Base-by-base conservation (phyloP, 495 filamentous ascomycete genomes). In the Aspergillus carlsbadensis region DNA sequence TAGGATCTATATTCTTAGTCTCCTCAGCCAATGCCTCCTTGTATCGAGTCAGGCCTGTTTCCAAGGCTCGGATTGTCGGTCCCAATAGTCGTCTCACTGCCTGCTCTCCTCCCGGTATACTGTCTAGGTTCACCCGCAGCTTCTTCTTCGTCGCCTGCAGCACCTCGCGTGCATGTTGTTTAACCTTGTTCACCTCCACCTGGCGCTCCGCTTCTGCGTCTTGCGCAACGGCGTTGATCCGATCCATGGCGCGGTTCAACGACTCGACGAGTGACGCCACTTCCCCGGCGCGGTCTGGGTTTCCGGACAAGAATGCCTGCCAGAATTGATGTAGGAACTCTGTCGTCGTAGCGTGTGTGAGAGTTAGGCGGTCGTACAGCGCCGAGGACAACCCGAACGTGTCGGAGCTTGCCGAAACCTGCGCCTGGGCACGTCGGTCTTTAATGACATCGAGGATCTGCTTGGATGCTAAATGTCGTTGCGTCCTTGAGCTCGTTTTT, bases 301-400 rank as follows among this genome's bases (percentile, higher is more conserved):
- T 88, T 2, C 90, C 91, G 0, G 92, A 96, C 7, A 93, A 75
- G 63, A 94, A 97, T 4, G 89, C 83, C 34, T 82, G 76, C 92
- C 92, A 98, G 77, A 97, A 98, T 66, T 98, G 92, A 59, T 89
- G 87, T n/a, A 98, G 74, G 64, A 98, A 98, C 60, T 98, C 95
- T 7, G 86, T 88, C 1, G 91, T 91, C 0, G 94, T 97, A 37
- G 92, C 91, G 66, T 98, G 91, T 15, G 92, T 96, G 20, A 96
- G 80, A 22, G 81, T 84, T 36, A 96, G 80, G 4, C 85, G 83
- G 53, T 95, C 87, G 37, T 90, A 87, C 5, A 91, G 74, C 0
- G 75, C 68, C 0, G 76, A 56, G 0, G 89, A 82, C 11, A 98
- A 77, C 10, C 87, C 86, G 61, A 81, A 82, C 4, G 83, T 81